Percentiles rank a stretch among this genome's conserved stretches.
phyloP scores from a whole-genome alignment of 768 basidiomycete genomes.

The Mycena crocata region DNA sequence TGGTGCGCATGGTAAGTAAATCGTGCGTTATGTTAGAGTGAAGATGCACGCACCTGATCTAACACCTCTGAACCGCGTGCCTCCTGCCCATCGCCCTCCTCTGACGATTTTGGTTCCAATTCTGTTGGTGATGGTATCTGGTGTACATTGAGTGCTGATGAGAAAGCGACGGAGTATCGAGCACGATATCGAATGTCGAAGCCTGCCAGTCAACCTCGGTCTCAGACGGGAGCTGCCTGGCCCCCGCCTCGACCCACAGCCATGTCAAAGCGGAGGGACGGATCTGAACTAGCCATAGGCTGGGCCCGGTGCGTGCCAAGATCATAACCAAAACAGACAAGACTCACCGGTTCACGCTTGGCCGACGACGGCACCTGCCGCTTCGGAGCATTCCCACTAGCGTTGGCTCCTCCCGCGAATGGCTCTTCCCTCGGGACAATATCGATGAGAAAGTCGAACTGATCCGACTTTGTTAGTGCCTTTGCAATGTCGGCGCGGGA shows the following conservation, averaged over 20 bases:
- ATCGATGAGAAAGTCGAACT: slow-evolving; percentile 98
- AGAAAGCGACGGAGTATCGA: background rate
- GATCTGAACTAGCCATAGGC: too few species aligned
- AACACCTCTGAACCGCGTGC: slow-evolving; percentile 12
- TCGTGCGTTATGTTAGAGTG: background rate
- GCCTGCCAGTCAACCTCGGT: background rate
- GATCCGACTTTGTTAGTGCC: slow-evolving; percentile 91
- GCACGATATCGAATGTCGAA: background rate
- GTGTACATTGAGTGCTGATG: background rate
- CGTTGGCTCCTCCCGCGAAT: slow-evolving; percentile 10
- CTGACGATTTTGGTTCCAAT: slow-evolving; percentile 8
- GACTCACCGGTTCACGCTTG: slow-evolving; percentile 31
- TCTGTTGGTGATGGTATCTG: slow-evolving; percentile 16
- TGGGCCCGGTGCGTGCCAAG: background rate
- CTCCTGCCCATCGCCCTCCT: slow-evolving; percentile 2
- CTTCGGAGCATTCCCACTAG: background rate
- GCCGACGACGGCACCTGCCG: slow-evolving; percentile 9
- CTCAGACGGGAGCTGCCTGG: too few species aligned
- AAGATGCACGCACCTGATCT: slow-evolving; percentile 3
- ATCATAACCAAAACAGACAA: background rate
- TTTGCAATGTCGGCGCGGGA: slow-evolving; percentile 95
- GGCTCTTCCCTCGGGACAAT: slow-evolving; percentile 90
- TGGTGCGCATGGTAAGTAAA: background rate
- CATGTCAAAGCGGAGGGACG: background rate
- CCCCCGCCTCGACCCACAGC: too few species aligned